Evolutionary conservation across 164 flowering plant species (phyloP).

Genomic region (Magnolia officinalis): DNA sequence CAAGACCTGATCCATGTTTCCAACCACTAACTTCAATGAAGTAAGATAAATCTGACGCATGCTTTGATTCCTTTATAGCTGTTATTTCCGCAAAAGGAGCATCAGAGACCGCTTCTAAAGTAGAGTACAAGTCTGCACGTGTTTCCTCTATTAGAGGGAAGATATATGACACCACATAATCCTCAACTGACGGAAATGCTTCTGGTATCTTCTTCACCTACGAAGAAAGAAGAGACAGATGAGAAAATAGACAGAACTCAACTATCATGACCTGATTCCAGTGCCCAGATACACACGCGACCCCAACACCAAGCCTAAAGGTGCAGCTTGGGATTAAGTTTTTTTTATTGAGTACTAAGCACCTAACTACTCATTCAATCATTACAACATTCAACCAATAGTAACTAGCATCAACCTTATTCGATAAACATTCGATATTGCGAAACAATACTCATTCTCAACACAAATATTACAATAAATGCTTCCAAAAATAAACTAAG

Average conservation of each 20-base stretch:
- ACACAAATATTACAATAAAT: too few species aligned
- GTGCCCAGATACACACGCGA: too few species aligned
- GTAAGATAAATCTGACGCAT: not conserved
- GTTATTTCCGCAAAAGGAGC: conserved; percentile 54
- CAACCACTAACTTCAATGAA: not conserved
- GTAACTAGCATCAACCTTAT: too few species aligned
- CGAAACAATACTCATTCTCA: too few species aligned
- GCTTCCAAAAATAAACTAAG: too few species aligned
- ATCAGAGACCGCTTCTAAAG: conserved; percentile 36
- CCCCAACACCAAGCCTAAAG: too few species aligned
- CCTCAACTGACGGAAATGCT: conserved; percentile 39
- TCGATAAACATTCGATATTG: too few species aligned
- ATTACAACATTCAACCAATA: too few species aligned
- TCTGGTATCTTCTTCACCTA: conserved; percentile 55
- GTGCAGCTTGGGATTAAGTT: too few species aligned
- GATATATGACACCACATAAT: conserved; percentile 43
- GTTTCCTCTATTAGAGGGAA: conserved; percentile 58
- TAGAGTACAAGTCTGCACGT: conserved; percentile 41
- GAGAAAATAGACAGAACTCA: not conserved
- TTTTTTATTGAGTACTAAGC: too few species aligned
- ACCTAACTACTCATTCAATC: too few species aligned
- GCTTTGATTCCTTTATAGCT: conserved; percentile 16
- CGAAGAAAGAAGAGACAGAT: not conserved
- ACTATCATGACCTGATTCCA: too few species aligned
- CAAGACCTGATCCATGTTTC: not conserved